phyloP scores from a whole-genome alignment of 208 protist genomes.

The Angomonas deanei region DNA sequence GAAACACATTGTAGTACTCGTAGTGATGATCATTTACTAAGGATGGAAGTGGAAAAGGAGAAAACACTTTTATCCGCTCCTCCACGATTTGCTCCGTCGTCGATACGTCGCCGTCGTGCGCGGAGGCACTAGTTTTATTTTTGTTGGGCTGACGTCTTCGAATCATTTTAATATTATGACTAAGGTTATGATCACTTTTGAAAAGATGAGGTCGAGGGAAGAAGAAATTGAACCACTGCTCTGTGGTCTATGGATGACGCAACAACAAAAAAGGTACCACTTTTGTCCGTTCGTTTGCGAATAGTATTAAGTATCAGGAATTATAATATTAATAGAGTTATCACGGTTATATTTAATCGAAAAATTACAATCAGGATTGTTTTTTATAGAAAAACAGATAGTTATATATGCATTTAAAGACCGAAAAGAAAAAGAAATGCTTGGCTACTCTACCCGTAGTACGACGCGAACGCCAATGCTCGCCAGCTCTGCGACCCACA shows the following conservation, averaged over 20 bases:
- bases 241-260: too few relatives aligned
- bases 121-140: background rate
- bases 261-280: background rate
- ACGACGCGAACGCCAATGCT: conserved; percentile 86
- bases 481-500: conserved; percentile 86
- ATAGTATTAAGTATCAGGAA: background rate
- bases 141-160: background rate
- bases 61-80: conserved; percentile 62
- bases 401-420: conserved; percentile 2
- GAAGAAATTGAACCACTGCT: too few relatives aligned
- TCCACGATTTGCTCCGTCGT: conserved; percentile 35
- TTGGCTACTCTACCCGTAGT: conserved; percentile 25
- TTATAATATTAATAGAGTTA: background rate
- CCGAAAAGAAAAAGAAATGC: background rate
- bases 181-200: too few relatives aligned
- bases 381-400: conserved; percentile 1
- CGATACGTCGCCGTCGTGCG: background rate
- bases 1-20: conserved; percentile 2
- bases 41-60: conserved; percentile 48
- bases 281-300: background rate
- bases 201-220: background rate
- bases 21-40: conserved; percentile 30
- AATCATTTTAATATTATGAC: background rate
- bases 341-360: too few relatives aligned
- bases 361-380: too few relatives aligned